Base-by-base conservation (phyloP, 805 yeast species). In the Myxozyma nipponensis region DNA sequence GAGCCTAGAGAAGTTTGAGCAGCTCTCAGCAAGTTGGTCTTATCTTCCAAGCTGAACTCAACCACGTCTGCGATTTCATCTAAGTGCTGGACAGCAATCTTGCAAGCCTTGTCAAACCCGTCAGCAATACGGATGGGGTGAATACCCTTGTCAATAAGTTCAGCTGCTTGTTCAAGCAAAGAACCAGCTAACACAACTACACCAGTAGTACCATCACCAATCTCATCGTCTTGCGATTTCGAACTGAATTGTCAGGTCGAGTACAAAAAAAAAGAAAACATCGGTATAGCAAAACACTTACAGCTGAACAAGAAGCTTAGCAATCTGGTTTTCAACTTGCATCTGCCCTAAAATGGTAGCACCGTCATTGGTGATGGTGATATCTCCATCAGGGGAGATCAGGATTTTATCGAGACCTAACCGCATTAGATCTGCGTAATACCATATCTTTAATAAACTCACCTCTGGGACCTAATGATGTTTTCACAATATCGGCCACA, bases 191-290 rank as follows among this genome's bases (percentile, higher is more conserved):
- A 74, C 1, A 93, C 98, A 47, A 93, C 98, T 25, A 93, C 99
- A 66, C 98, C 98, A 3, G 99, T 93, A 25, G 99, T 93, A 65
- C 98, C 98, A 68, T 91, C 98, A 49, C 98, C 98, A 66, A 91
- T 88, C 72, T 91, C 98, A 67, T 93, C 96, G 69, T 91, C 98
- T 74, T 91, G 98, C 24, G 96, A 86, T 68, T 80, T 86, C 26
- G 96, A 61, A 44, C 59, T 55, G 39, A 19, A 23, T 23, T 19
- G n/a, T n/a, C n/a, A 7, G 28, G 10, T 13, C 25, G 9, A 23
- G 42, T 39, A 7, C 5, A 13, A 10, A 15, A 36, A 3, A 23
- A 26, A 19, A 7, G n/a, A 25, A 28, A 28, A 28, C 7, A 28
- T 13, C 32, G 7, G 32, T 28, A 13, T 35, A 13, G 15, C 15